Conservation (phyloP, 306 rosid species). For the Ceratonia siliqua region DNA sequence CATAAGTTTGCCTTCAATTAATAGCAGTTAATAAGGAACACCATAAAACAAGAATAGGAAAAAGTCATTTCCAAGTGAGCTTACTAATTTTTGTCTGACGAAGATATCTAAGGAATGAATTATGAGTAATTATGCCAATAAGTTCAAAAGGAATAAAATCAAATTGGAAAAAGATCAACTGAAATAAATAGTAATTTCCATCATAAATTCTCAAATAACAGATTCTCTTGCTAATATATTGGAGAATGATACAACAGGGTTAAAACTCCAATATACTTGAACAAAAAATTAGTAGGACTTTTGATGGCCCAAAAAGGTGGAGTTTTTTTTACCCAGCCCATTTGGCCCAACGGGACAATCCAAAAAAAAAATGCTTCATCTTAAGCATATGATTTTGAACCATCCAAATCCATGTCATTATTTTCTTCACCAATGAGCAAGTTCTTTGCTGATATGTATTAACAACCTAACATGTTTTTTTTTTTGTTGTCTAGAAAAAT, state of each 20-base stretch:
- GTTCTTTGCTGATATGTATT: too few species aligned
- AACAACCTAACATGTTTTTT: too few species aligned
- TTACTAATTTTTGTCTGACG: not conserved
- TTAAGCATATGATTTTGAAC: too few species aligned
- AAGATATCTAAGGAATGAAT: conserved; percentile 6
- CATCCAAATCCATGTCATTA: too few species aligned
- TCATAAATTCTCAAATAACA: not conserved
- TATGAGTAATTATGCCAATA: not conserved
- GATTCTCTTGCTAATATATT: not conserved
- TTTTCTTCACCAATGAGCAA: too few species aligned
- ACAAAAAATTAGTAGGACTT: too few species aligned
- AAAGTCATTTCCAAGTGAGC: not conserved
- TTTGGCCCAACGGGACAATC: too few species aligned
- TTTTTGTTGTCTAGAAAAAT: too few species aligned
- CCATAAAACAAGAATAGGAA: not conserved
- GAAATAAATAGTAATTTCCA: not conserved
- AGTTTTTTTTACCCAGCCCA: too few species aligned
- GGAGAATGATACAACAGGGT: not conserved
- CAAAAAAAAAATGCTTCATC: too few species aligned
- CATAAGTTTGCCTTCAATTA: conserved; percentile 1
- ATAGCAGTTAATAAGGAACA: conserved; percentile 1
- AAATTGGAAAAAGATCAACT: conserved; percentile 5
- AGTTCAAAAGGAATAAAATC: not conserved
- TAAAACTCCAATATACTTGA: too few species aligned
- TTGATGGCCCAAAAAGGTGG: too few species aligned